Conservation (phyloP, 2,329 filamentous ascomycete genomes). For the Alternaria longipes region DNA sequence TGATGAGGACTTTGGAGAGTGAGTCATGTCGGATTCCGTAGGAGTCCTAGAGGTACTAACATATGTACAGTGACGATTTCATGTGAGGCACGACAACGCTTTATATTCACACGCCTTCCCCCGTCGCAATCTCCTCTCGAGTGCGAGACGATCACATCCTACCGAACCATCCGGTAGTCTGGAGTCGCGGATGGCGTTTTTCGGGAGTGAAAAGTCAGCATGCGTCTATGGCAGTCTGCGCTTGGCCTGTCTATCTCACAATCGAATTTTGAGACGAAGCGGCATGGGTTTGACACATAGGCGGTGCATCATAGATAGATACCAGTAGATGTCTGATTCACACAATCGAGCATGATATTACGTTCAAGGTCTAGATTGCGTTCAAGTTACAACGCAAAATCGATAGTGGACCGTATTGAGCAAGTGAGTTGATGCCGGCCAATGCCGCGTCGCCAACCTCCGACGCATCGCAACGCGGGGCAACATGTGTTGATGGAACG, state of each 20-base stretch:
- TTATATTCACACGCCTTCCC: neutral
- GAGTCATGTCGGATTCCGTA: slow-evolving; percentile 59
- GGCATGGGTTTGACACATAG: neutral
- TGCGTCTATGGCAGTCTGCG: neutral
- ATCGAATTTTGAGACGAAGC: neutral
- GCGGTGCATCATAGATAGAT: neutral
- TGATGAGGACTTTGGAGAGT: slow-evolving; percentile 87
- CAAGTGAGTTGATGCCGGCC: neutral
- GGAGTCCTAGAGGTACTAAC: slow-evolving; percentile 27
- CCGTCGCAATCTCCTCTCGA: neutral
- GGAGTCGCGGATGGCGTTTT: slow-evolving; percentile 1
- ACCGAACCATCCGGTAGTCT: neutral
- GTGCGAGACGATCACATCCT: neutral
- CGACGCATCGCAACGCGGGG: slow-evolving; percentile 7
- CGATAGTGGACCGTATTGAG: neutral
- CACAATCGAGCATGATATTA: neutral
- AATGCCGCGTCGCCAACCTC: slow-evolving; percentile 1
- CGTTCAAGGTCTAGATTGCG: neutral
- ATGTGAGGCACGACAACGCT: slow-evolving; percentile 44
- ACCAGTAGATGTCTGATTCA: neutral
- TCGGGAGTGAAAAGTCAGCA: neutral
- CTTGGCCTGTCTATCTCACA: neutral
- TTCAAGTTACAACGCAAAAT: neutral
- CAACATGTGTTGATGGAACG: slow-evolving; percentile 3
- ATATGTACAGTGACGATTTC: slow-evolving; percentile 46